phyloP scores from a whole-genome alignment of 495 filamentous ascomycete species.

The Wilcoxina mikolae region DNA sequence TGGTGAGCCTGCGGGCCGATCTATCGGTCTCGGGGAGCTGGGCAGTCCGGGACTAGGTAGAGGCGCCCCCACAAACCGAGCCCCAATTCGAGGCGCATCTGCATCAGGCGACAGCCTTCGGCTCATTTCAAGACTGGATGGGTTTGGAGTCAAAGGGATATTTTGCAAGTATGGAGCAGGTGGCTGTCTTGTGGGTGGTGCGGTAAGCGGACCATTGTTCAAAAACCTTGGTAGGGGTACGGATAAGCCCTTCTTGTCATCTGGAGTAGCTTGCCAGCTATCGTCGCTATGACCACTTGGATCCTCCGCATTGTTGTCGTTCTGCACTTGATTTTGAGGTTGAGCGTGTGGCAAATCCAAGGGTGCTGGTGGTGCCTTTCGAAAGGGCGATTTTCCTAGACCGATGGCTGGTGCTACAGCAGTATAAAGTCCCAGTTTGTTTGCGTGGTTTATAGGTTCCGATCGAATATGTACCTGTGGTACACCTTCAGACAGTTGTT shows the following conservation, averaged over 20 bases:
- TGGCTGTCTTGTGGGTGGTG: slow-evolving; percentile 1
- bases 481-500: not conserved
- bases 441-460: slow-evolving; percentile 7
- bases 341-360: slow-evolving; percentile 15
- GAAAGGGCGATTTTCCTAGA: slow-evolving; percentile 24
- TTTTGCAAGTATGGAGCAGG: not conserved
- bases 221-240: not conserved
- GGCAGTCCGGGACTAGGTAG: slow-evolving; percentile 73
- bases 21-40: slow-evolving; percentile 72
- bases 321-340: slow-evolving; percentile 15
- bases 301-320: slow-evolving; percentile 22
- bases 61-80: slow-evolving; percentile 31
- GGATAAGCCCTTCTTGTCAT: slow-evolving; percentile 21
- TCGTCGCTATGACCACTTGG: slow-evolving; percentile 11
- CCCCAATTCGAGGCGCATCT: slow-evolving; percentile 11
- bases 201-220: slow-evolving; percentile 1
- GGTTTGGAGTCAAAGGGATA: not conserved
- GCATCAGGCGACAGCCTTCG: not conserved
- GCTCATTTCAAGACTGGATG: not conserved
- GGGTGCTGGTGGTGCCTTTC: slow-evolving; percentile 26
- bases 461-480: not conserved
- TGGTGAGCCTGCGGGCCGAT: slow-evolving; percentile 56
- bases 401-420: slow-evolving; percentile 18
- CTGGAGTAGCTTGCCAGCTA: slow-evolving; percentile 25
- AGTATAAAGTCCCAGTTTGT: slow-evolving; percentile 26